Evolutionary conservation across 495 filamentous ascomycete species (phyloP).

Genomic region (Pyronema domesticum): DNA sequence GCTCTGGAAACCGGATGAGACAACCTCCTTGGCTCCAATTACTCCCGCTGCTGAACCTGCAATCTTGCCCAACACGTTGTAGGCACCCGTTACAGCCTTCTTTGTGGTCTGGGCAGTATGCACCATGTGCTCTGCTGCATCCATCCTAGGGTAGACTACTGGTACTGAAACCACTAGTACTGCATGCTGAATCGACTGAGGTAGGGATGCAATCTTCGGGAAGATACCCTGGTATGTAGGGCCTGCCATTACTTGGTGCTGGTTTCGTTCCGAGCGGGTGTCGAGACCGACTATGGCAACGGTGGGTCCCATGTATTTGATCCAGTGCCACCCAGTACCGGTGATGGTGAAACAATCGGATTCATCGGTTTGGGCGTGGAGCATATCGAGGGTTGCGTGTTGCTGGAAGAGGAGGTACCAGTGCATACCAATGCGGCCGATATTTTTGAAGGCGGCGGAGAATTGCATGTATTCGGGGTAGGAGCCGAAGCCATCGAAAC

Average conservation of each 20-base stretch:
- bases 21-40: slow-evolving; percentile 80
- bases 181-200: slow-evolving; percentile 83
- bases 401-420: slow-evolving; percentile 99
- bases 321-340: slow-evolving; percentile 90
- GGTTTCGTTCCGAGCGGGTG: slow-evolving; percentile 77
- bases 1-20: slow-evolving; percentile 74
- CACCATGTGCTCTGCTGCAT: slow-evolving; percentile 74
- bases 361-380: slow-evolving; percentile 70
- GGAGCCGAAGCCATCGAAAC: slow-evolving; percentile 93
- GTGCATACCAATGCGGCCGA: slow-evolving; percentile 88
- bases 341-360: slow-evolving; percentile 92
- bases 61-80: slow-evolving; percentile 86
- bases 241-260: slow-evolving; percentile 80
- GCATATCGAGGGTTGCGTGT: slow-evolving; percentile 85
- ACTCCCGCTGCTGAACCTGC: slow-evolving; percentile 86
- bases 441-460: slow-evolving; percentile 94
- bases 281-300: slow-evolving; percentile 82
- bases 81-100: slow-evolving; percentile 84
- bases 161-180: slow-evolving; percentile 89
- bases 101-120: slow-evolving; percentile 88
- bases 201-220: slow-evolving; percentile 84
- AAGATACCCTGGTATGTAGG: slow-evolving; percentile 95
- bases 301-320: slow-evolving; percentile 86
- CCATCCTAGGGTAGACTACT: slow-evolving; percentile 75
- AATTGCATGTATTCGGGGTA: slow-evolving; percentile 98